phyloP scores from a whole-genome alignment of 2,329 filamentous ascomycete genomes.

The Diaporthe sp. region DNA sequence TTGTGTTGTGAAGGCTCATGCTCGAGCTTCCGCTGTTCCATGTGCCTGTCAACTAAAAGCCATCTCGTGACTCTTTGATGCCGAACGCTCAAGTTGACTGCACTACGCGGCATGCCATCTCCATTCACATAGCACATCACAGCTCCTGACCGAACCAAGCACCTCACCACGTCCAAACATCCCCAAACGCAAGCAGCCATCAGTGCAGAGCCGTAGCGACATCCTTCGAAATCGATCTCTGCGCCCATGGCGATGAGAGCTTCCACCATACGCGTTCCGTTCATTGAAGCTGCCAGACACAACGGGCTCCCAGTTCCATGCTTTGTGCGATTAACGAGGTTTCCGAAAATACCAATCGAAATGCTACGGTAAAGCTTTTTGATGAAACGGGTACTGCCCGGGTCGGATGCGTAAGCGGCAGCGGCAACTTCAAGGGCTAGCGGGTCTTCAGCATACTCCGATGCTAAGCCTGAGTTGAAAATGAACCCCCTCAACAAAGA shows the following conservation, averaged over 20 bases:
- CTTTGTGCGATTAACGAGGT: background rate
- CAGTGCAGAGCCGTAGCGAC: background rate
- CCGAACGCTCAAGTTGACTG: background rate
- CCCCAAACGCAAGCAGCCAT: conserved; percentile 14
- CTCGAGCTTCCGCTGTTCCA: background rate
- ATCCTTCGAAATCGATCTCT: background rate
- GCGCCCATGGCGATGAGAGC: background rate
- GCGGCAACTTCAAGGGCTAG: rapidly evolving
- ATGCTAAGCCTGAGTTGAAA: background rate
- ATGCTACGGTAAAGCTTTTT: background rate
- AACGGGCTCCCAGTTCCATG: rapidly evolving
- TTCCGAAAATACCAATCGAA: rapidly evolving
- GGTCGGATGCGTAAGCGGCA: rapidly evolving
- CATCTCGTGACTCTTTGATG: background rate
- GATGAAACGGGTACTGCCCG: rapidly evolving
- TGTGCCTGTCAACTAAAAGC: background rate
- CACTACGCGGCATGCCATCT: background rate
- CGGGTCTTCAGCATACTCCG: background rate
- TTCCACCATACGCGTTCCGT: no score
- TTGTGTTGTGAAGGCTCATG: no score
- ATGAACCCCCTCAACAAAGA: background rate
- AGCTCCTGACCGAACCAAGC: background rate
- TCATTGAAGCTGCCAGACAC: background rate
- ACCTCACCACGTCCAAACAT: background rate
- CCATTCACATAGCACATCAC: background rate